phyloP scores from a whole-genome alignment of 306 rosid genomes.

The Pterocarpus santalinus region DNA sequence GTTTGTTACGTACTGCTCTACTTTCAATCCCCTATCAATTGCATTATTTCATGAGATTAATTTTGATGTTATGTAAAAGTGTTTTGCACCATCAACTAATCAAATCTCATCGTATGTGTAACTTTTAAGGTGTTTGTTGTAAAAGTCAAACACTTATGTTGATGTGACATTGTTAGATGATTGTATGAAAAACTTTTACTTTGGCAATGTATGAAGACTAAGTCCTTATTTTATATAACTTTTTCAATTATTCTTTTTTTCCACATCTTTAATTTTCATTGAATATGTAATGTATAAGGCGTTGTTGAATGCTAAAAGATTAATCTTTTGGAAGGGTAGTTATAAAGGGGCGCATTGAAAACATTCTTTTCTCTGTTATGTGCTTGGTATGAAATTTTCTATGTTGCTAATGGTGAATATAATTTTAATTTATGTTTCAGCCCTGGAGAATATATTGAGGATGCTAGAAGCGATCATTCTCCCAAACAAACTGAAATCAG shows the following conservation, averaged over 20 bases:
- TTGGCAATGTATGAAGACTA: too few relatives aligned
- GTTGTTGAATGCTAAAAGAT: background rate
- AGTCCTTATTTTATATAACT: too few relatives aligned
- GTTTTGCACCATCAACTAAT: too few relatives aligned
- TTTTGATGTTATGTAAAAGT: too few relatives aligned
- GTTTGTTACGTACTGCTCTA: conserved; percentile 35
- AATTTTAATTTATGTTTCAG: conserved; percentile 55
- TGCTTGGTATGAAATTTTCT: background rate
- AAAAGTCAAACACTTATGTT: too few relatives aligned
- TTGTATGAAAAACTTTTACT: too few relatives aligned
- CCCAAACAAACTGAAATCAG: conserved; percentile 69
- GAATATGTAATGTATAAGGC: background rate
- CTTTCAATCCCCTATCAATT: background rate
- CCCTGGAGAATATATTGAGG: conserved; percentile 55
- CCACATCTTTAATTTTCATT: background rate
- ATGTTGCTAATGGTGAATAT: conserved; percentile 19
- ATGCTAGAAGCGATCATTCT: conserved; percentile 45
- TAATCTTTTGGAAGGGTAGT: background rate
- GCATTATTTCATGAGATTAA: background rate
- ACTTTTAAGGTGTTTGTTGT: too few relatives aligned
- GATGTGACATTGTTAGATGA: too few relatives aligned
- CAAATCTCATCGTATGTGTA: too few relatives aligned
- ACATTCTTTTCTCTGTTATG: background rate
- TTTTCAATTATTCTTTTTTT: too few relatives aligned
- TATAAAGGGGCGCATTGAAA: background rate